phyloP scores from a whole-genome alignment of 1,139 yeast genomes.

The Saccharomyces hybrid region DNA sequence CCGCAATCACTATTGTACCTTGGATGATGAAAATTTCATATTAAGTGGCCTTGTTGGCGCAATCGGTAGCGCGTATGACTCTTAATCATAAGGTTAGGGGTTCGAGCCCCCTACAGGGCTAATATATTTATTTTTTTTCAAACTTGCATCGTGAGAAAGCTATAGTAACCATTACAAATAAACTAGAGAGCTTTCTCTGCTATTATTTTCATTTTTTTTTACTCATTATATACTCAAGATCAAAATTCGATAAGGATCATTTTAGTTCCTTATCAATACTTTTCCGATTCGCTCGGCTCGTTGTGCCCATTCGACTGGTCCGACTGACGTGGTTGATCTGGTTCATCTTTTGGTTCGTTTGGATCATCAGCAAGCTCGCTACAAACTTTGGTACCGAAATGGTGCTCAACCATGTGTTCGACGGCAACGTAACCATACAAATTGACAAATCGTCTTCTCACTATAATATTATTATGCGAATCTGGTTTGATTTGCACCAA shows the following conservation, averaged over 20 bases:
- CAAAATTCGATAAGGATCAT: too few relatives aligned
- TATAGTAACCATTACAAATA: too few relatives aligned
- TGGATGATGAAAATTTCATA: too few relatives aligned
- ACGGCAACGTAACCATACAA: conserved; percentile 96
- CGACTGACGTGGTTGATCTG: not conserved
- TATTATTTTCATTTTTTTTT: too few relatives aligned
- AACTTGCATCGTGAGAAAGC: too few relatives aligned
- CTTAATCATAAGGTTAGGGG: conserved; percentile 42
- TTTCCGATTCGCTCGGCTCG: not conserved
- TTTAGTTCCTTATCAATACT: too few relatives aligned
- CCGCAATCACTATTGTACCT: too few relatives aligned
- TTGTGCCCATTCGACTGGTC: not conserved
- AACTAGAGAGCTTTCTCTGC: too few relatives aligned
- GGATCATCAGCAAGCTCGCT: conserved; percentile 5
- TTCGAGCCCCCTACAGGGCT: conserved; percentile 43
- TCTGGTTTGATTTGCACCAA: conserved; percentile 81
- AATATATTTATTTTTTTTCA: not conserved
- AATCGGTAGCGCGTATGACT: conserved; percentile 43
- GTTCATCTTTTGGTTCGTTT: not conserved
- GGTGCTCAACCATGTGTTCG: conserved; percentile 66
- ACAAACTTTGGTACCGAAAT: conserved; percentile 39
- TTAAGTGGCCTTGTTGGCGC: conserved; percentile 38
- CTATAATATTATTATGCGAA: conserved; percentile 91
- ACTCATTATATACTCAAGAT: too few relatives aligned
- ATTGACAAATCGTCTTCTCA: conserved; percentile 81